phyloP scores from a whole-genome alignment of 106 monocot genomes.

The Hemerocallis citrina region DNA sequence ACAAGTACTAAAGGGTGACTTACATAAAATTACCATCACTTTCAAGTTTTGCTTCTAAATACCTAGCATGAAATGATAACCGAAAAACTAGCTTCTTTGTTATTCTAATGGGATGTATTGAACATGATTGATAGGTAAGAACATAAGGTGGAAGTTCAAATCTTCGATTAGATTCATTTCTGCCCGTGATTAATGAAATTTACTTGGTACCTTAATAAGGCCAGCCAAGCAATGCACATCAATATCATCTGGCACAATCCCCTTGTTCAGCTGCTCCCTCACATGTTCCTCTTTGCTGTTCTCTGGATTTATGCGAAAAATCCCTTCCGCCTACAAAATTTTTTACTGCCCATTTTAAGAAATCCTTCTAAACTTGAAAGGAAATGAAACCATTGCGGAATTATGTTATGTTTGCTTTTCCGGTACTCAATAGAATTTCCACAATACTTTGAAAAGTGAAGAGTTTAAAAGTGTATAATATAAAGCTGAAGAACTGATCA shows the following conservation, averaged over 20 bases:
- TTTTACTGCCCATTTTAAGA: not conserved
- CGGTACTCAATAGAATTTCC: too few relatives aligned
- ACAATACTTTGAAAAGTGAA: not conserved
- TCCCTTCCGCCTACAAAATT: constrained; percentile 75
- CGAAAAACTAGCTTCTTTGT: too few relatives aligned
- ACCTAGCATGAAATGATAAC: too few relatives aligned
- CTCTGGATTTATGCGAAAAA: constrained; percentile 90
- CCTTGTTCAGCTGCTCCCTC: constrained; percentile 75
- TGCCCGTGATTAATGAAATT: too few relatives aligned
- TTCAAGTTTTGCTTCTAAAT: too few relatives aligned
- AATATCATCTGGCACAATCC: constrained; percentile 79
- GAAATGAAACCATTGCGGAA: not conserved
- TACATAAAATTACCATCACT: too few relatives aligned
- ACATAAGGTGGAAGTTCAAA: too few relatives aligned
- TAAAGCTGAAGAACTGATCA: too few relatives aligned
- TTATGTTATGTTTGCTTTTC: not conserved
- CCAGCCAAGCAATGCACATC: constrained; percentile 92
- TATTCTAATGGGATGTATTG: too few relatives aligned
- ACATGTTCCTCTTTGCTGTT: constrained; percentile 81
- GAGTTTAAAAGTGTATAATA: not conserved
- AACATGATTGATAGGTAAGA: too few relatives aligned
- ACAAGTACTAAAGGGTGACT: too few relatives aligned
- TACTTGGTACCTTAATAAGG: constrained; percentile 64
- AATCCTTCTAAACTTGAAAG: not conserved
- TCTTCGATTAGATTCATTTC: too few relatives aligned